Evolutionary conservation across 1,284 basidiomycete genomes (phyloP), one percentile per base, ranked within the genome.

Genomic region (Dichomitus squalens): DNA sequence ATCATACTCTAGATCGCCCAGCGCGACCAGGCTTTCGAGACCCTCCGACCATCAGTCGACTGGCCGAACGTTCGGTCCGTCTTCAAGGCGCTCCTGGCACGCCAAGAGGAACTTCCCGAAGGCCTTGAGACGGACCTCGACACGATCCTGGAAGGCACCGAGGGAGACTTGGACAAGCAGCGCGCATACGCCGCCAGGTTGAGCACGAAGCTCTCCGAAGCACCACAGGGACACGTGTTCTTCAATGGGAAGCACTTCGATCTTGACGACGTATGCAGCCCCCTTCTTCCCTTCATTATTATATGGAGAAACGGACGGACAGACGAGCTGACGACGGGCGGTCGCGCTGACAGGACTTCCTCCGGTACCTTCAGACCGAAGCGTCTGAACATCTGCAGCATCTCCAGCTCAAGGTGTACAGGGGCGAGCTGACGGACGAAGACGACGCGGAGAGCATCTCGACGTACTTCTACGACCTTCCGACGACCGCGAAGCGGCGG

Each of bases 391-490:
- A 93, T 63, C 71, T 92, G 53, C 81, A 82, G 55, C 84, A 87
- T 66, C 68, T 95, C 6, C 90, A 92, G 71, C 86, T 90, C 69
- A 79, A 86, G 78, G 74, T 95, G 14, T 90, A 92, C 69, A 72
- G 75, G 46, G 84, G 86, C 2, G 72, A 78, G 33, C 69, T 96
- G 16, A 79, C 77, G 2, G 88, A 93, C 43, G 44, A 47, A 18
- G 77, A 78, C 1, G 77, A 84, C 53, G 70, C 73, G 7, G 75
- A 73, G 3, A 71, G 75, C 20, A 79, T 95, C 48, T 75, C 85
- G 11, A 89, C 81, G 5, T 93, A 89, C 73, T 98, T 98, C 76
- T 98, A 97, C 70, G 93, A 97, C 68, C 81, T 95, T 2, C 90
- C 94, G 0, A 83, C 82, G 0, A 86, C 92, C 0, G 78, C 81